These are phyloP conservation scores for Talaromyces pinophilus DNA, from an alignment of 2,329 filamentous ascomycete genomes.

Conservation along the genomic window DNA sequence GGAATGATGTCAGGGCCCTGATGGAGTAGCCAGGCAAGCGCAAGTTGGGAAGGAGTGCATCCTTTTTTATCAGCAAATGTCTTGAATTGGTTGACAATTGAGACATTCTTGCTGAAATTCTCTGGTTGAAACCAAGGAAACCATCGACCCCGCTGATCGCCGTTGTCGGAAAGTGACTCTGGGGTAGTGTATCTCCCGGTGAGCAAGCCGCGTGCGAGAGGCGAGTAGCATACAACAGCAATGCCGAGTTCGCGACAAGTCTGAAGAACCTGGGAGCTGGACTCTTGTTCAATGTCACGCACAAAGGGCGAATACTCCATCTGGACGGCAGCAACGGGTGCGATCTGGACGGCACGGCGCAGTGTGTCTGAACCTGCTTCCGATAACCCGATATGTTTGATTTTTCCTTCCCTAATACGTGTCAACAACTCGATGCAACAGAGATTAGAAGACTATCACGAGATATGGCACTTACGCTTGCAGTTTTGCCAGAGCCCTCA, in stretches of 20 bases:
- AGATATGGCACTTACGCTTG: background rate
- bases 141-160: background rate
- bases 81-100: slow-evolving; percentile 11
- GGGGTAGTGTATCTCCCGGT: slow-evolving; percentile 18
- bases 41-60: slow-evolving; percentile 23
- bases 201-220: slow-evolving; percentile 26
- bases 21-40: slow-evolving; percentile 25
- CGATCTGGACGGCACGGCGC: background rate
- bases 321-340: background rate
- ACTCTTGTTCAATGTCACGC: slow-evolving; percentile 23
- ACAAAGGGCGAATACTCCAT: slow-evolving; percentile 15
- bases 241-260: slow-evolving; percentile 27
- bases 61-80: slow-evolving; percentile 26
- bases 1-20: slow-evolving; percentile 28
- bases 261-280: slow-evolving; percentile 19
- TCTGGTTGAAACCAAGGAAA: slow-evolving; percentile 11
- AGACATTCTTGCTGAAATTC: background rate
- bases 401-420: background rate
- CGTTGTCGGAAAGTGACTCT: background rate
- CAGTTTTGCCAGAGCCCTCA: background rate
- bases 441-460: background rate
- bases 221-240: slow-evolving; percentile 24
- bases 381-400: background rate
- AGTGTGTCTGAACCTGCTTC: background rate
- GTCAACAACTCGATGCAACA: background rate